These are phyloP conservation scores for Parachaetomium inaequale DNA, from an alignment of 495 filamentous ascomycete genomes.

Conservation along the genomic window DNA sequence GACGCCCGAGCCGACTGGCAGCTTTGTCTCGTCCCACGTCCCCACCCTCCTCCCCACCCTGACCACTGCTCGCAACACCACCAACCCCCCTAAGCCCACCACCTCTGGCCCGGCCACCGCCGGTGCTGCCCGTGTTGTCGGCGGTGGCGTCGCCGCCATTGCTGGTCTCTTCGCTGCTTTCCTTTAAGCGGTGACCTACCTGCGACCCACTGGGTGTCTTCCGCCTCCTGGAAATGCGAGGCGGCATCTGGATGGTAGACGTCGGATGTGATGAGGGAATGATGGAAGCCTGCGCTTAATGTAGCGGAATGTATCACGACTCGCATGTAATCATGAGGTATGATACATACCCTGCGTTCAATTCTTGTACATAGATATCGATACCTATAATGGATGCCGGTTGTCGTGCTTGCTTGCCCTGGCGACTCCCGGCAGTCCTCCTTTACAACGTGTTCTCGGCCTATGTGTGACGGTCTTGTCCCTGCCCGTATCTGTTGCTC, in stretches of 20 bases:
- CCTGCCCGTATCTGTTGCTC: not conserved
- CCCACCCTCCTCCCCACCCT: constrained; percentile 13
- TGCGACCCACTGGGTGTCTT: not conserved
- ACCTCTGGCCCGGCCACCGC: constrained; percentile 18
- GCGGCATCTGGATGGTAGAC: not conserved
- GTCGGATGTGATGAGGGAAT: not conserved
- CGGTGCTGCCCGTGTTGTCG: constrained; percentile 26
- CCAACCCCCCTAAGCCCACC: constrained; percentile 9
- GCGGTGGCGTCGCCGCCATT: constrained; percentile 20
- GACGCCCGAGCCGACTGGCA: not conserved
- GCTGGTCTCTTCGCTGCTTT: constrained; percentile 24
- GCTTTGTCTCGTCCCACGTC: too few relatives aligned
- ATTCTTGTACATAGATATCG: constrained; percentile 6
- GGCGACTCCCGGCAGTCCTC: constrained; percentile 30
- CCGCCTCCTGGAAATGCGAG: not conserved
- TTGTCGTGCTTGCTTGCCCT: constrained; percentile 3
- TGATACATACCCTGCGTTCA: constrained; percentile 4
- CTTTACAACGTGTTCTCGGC: constrained; percentile 9
- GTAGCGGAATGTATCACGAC: constrained; percentile 1
- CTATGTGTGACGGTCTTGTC: not conserved
- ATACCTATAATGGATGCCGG: constrained; percentile 6
- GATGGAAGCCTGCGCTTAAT: not conserved
- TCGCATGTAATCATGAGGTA: not conserved
- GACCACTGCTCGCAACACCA: not conserved
- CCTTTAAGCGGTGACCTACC: constrained; percentile 16